Evolutionary conservation across 2,329 filamentous ascomycete genomes (phyloP).

Genomic region (Rugonectria rugulosa): DNA sequence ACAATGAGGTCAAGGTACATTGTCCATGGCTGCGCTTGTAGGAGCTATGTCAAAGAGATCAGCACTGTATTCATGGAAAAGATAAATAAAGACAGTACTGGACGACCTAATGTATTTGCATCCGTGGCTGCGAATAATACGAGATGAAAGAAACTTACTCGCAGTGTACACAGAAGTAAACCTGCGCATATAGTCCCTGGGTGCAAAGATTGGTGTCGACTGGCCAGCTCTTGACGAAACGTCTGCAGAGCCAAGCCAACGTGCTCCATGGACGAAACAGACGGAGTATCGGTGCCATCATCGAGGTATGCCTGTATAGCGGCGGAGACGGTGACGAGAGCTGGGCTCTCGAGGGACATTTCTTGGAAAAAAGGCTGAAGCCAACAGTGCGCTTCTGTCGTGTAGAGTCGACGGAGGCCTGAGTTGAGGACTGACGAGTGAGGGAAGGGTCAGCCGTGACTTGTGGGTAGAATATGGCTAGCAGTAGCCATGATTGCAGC

Average conservation of each 20-base stretch:
- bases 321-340: slow-evolving; percentile 26
- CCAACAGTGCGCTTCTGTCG: slow-evolving; percentile 34
- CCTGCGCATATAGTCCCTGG: slow-evolving; percentile 30
- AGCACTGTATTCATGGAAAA: background rate
- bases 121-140: too few relatives aligned
- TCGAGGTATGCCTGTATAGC: slow-evolving; percentile 36
- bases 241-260: slow-evolving; percentile 32
- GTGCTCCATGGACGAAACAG: slow-evolving; percentile 34
- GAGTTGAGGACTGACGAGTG: slow-evolving; percentile 24
- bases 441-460: slow-evolving; percentile 9
- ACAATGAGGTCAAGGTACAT: slow-evolving; percentile 35
- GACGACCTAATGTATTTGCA: too few relatives aligned
- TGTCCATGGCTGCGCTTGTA: slow-evolving; percentile 34
- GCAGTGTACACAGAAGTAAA: slow-evolving; percentile 31
- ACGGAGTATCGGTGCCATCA: slow-evolving; percentile 23
- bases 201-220: slow-evolving; percentile 30
- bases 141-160: slow-evolving; percentile 24
- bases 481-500: too few relatives aligned
- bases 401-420: slow-evolving; percentile 31
- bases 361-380: slow-evolving; percentile 33
- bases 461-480: background rate
- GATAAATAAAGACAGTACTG: too few relatives aligned
- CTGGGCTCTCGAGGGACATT: slow-evolving; percentile 35
- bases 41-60: slow-evolving; percentile 20
- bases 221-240: slow-evolving; percentile 30